Base-by-base conservation (phyloP, 1,284 basidiomycete species). In the Pterula multifida region DNA sequence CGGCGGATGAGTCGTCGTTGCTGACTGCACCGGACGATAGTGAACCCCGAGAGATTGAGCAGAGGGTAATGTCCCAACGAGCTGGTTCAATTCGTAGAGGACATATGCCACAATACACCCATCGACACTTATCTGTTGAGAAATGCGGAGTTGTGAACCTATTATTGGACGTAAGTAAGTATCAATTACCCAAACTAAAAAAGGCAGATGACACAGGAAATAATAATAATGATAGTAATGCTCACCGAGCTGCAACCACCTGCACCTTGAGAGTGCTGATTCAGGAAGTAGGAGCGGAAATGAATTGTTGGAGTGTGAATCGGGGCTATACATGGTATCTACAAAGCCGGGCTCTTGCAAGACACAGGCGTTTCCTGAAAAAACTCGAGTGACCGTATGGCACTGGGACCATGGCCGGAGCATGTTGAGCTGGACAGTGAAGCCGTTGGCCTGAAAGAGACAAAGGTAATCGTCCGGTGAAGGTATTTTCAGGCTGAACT, bases 61-160 rank as follows among this genome's bases (percentile, higher is more conserved):
- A 28, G 73, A 71, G n/a, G 82, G 79, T 53, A 62, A 58, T 53
- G 68, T 64, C 39, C 68, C 68, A 58, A 66, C 66, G 55, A 64
- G 64, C 60, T 79, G 75, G 56, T 81, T 76, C 55, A 88, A 66
- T 55, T 82, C 76, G 62, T 85, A 86, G 45, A 79, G 69, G 55
- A 85, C 65, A 55, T 74, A 74, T 45, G 82, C 72, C 45, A 84
- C 64, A 15, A 76, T 71, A 55, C 75, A 70, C 55, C 72, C 73
- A 64, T 85, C 81, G 53, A 78, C 71, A 51, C 77, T 65, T 54
- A 87, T 68, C 65, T 85, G 77, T 65, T 87, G 84, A 26, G 76
- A 77, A 59, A 88, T 71, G 39, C 64, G 69, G 17, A 71, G 75
- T 53, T 71, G 67, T 52, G 70, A 61, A 56, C 66, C 79, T 79